phyloP scores from a whole-genome alignment of 306 rosid genomes.

The Datisca glomerata region DNA sequence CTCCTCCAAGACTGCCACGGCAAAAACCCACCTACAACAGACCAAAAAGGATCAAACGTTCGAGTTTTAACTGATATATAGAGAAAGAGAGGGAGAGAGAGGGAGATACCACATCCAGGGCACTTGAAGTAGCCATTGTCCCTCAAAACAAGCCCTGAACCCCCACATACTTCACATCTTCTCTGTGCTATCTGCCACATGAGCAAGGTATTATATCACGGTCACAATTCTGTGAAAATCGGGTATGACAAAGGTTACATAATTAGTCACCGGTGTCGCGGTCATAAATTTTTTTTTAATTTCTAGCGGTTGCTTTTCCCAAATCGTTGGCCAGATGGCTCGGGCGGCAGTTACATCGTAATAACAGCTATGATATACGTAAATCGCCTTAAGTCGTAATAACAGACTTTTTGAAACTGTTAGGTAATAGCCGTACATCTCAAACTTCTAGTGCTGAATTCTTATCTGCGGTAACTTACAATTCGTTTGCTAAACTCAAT shows the following conservation, averaged over 20 bases:
- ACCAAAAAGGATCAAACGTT: constrained; percentile 4
- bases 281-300: too few relatives aligned
- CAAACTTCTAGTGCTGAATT: neutral
- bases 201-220: too few relatives aligned
- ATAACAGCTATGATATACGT: too few relatives aligned
- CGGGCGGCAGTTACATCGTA: too few relatives aligned
- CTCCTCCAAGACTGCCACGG: constrained; percentile 97
- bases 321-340: too few relatives aligned
- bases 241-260: too few relatives aligned
- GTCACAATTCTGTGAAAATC: too few relatives aligned
- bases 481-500: constrained; percentile 83
- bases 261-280: too few relatives aligned
- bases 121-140: constrained; percentile 51
- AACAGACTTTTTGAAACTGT: too few relatives aligned
- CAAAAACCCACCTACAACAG: constrained; percentile 67
- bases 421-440: neutral
- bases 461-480: constrained; percentile 42
- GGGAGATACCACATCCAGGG: constrained; percentile 59
- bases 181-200: constrained; percentile 51
- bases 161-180: constrained; percentile 64
- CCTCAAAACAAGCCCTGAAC: constrained; percentile 67
- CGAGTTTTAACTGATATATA: neutral
- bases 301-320: too few relatives aligned
- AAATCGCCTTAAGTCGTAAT: too few relatives aligned
- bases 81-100: neutral